phyloP scores from a whole-genome alignment of 768 basidiomycete genomes.

The Tylopilus balloui region DNA sequence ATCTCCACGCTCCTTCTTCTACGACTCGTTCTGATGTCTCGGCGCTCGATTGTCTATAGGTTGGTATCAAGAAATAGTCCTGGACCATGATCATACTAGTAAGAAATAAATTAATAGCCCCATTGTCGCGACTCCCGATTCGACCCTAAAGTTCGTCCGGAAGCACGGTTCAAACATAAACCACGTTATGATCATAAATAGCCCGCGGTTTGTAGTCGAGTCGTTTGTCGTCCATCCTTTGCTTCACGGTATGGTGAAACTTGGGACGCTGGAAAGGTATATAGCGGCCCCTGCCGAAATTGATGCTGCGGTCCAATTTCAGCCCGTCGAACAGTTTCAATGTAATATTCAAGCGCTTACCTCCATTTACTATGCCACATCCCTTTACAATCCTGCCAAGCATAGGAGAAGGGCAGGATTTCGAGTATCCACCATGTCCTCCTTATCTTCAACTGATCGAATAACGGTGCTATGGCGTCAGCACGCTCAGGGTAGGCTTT shows the following conservation, averaged over 20 bases:
- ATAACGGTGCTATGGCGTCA: conserved; percentile 45
- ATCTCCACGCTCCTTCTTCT: too few relatives aligned
- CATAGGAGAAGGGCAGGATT: conserved; percentile 49
- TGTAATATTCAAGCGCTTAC: conserved; percentile 37
- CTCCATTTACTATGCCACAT: conserved; percentile 50
- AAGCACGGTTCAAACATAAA: conserved; percentile 36
- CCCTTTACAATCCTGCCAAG: conserved; percentile 54
- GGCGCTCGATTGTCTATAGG: too few relatives aligned
- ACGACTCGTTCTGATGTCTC: too few relatives aligned
- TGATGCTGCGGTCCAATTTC: conserved; percentile 20
- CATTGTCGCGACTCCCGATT: neutral
- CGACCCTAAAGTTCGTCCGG: neutral
- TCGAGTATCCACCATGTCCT: conserved; percentile 72
- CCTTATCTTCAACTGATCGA: conserved; percentile 46
- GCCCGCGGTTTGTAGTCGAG: conserved; percentile 60
- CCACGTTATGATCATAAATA: conserved; percentile 41
- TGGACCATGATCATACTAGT: neutral
- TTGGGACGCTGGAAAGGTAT: conserved; percentile 45
- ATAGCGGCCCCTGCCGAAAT: conserved; percentile 54
- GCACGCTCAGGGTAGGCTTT: conserved; percentile 10
- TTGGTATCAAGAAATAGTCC: neutral
- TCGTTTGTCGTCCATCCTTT: conserved; percentile 45
- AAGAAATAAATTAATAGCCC: neutral
- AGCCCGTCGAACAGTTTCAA: neutral
- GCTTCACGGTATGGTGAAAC: conserved; percentile 62